Percentiles rank a stretch among this genome's conserved stretches.
phyloP scores from a whole-genome alignment of 1,284 basidiomycete species.

The Coniferiporia weirii region DNA sequence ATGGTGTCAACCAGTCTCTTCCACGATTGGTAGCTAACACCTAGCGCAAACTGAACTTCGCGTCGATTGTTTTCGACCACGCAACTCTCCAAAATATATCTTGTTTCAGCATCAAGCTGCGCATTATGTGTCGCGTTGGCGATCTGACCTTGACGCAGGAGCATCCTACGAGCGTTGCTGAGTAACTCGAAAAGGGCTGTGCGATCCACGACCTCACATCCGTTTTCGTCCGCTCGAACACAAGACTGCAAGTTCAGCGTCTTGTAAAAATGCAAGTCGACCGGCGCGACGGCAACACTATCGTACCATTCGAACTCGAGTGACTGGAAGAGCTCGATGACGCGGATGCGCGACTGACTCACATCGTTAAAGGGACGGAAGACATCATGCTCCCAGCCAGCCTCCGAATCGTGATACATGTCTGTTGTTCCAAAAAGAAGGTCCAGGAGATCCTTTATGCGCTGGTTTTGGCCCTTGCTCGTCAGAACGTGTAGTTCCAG shows the following conservation, averaged over 20 bases:
- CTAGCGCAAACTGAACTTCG: slow-evolving; percentile 69
- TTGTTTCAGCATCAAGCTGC: slow-evolving; percentile 64
- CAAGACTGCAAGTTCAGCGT: slow-evolving; percentile 75
- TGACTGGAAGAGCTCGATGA: slow-evolving; percentile 84
- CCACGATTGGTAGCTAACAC: slow-evolving; percentile 77
- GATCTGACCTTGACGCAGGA: slow-evolving; percentile 67
- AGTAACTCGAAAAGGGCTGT: slow-evolving; percentile 65
- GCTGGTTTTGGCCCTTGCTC: slow-evolving; percentile 68
- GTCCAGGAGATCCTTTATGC: slow-evolving; percentile 65
- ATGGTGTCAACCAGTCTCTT: slow-evolving; percentile 76
- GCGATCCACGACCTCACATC: slow-evolving; percentile 81
- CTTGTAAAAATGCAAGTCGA: slow-evolving; percentile 64
- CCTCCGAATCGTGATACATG: slow-evolving; percentile 35
- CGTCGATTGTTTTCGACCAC: slow-evolving; percentile 84
- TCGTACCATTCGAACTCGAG: slow-evolving; percentile 89
- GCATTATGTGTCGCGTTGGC: slow-evolving; percentile 59
- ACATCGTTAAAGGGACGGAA: slow-evolving; percentile 62
- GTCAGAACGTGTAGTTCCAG: slow-evolving; percentile 88
- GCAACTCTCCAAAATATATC: slow-evolving; percentile 77
- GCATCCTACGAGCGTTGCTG: slow-evolving; percentile 48
- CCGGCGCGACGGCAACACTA: slow-evolving; percentile 50
- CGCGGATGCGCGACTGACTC: slow-evolving; percentile 75
- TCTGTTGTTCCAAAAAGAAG: slow-evolving; percentile 69
- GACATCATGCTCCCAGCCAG: slow-evolving; percentile 44
- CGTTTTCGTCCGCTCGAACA: slow-evolving; percentile 62